Evolutionary conservation across 805 yeast genomes (phyloP), one percentile per base, ranked within the genome.

Genomic region (Starmera caribaea): DNA sequence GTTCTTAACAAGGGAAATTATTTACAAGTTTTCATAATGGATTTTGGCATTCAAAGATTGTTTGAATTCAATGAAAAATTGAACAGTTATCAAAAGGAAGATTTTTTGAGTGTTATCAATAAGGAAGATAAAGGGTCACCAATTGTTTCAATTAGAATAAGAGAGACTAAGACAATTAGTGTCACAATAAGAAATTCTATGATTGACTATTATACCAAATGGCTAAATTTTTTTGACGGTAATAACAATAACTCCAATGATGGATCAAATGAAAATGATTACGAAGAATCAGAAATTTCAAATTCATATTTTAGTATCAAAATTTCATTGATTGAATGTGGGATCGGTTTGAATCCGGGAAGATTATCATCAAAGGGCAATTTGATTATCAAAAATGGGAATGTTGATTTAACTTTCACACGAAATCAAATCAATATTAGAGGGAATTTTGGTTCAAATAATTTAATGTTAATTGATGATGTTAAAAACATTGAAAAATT

Each of bases 391-490:
- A 65, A 69, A 11, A 71, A 70, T 39, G 88, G 84, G 5, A 73
- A 61, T 34, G 58, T 74, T 6, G 82, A 76, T 36, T 79, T 2
- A 55, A 63, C 2, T 43, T 68, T 14, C 58, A 66, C 54, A 10
- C 43, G 17, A 66, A 57, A 16, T 9, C 35, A 33, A 32, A 53
- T 57, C 12, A 57, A 54, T 41, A 42, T 68, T 5, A 73, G 68
- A 40, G 51, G 72, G 11, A 69, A 79, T 0, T 54, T 81, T 8
- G 66, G 79, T 35, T 66, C 71, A 5, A 53, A 77, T 0, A 58
- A 71, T 0, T 38, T 82, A 4, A 57, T 80, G 10, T 54, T 87
- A 29, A 76, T 83, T 36, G 96, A 87, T 59, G 92, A 86, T 48
- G 42, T 48, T 3, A 37, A 48, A 0, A 66, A 66, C 36, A 51